Conservation (phyloP, 2,329 filamentous ascomycete genomes). For the Penicillium sp. region DNA sequence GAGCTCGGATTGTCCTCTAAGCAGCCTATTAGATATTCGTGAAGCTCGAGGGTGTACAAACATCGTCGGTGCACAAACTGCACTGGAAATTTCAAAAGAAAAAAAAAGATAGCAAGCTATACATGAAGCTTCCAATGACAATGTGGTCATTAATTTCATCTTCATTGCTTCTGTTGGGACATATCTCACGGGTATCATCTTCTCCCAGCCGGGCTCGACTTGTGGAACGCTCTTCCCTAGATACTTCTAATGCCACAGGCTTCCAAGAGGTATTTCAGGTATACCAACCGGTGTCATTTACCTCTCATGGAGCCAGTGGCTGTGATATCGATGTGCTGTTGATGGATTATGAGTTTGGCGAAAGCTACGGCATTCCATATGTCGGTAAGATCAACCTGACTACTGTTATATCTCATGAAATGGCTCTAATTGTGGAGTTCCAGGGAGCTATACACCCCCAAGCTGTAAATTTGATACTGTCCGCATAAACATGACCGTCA, state of each 20-base stretch:
- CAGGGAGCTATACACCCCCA: constrained; percentile 67
- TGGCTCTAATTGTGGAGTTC: neutral
- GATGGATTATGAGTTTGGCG: constrained; percentile 70
- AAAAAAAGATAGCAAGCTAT: no score
- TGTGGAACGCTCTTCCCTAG: neutral
- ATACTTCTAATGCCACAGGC: neutral
- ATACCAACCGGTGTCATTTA: constrained; percentile 62
- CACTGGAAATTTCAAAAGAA: no score
- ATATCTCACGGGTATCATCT: neutral
- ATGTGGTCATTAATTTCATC: neutral
- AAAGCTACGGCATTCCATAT: constrained; percentile 72
- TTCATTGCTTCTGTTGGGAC: neutral
- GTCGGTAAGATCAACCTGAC: constrained; percentile 56
- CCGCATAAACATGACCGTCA: constrained; percentile 73
- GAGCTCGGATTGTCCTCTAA: neutral
- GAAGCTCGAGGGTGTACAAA: neutral
- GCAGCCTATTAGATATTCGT: neutral
- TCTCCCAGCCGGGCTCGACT: neutral
- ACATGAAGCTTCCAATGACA: neutral
- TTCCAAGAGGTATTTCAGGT: constrained; percentile 68
- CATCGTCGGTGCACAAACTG: no score
- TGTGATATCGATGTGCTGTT: constrained; percentile 51
- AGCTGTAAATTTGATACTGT: constrained; percentile 71
- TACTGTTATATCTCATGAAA: neutral
- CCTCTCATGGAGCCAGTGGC: constrained; percentile 28